phyloP scores from a whole-genome alignment of 2,329 filamentous ascomycete genomes.

The Alternaria gaisen region DNA sequence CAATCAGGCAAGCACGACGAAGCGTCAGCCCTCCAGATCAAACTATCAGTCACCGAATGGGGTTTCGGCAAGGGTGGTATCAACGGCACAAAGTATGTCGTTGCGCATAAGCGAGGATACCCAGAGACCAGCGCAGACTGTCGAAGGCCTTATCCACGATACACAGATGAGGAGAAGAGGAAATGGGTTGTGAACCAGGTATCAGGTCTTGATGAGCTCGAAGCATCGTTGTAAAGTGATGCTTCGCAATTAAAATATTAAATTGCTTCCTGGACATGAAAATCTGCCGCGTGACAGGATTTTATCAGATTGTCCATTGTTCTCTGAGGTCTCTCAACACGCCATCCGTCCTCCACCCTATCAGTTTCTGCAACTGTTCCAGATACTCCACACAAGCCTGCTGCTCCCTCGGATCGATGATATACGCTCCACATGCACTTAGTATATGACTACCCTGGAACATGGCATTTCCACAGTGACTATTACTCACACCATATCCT shows the following conservation, averaged over 20 bases:
- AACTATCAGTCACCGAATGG: slow-evolving; percentile 63
- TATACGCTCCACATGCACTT: slow-evolving; percentile 41
- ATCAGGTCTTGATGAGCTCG: slow-evolving; percentile 42
- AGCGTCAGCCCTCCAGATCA: slow-evolving; percentile 60
- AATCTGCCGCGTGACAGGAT: not conserved
- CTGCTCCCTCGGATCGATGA: slow-evolving; percentile 37
- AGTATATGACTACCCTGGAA: slow-evolving; percentile 44
- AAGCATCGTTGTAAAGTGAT: slow-evolving; percentile 31
- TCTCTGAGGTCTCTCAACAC: slow-evolving; percentile 35
- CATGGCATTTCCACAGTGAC: slow-evolving; percentile 41
- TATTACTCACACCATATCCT: slow-evolving; percentile 40
- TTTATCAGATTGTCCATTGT: slow-evolving; percentile 27
- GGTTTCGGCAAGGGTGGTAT: slow-evolving; percentile 67
- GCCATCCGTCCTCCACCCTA: slow-evolving; percentile 42
- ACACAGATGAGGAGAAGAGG: slow-evolving; percentile 56
- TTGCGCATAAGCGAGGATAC: slow-evolving; percentile 64
- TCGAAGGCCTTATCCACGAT: slow-evolving; percentile 64
- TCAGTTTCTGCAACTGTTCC: slow-evolving; percentile 28
- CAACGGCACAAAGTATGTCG: slow-evolving; percentile 69
- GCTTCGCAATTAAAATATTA: not conserved
- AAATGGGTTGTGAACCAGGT: slow-evolving; percentile 55
- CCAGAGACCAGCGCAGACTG: slow-evolving; percentile 61
- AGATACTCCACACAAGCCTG: slow-evolving; percentile 41
- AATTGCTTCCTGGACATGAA: not conserved
- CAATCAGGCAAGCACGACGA: slow-evolving; percentile 58